A percentile compares a stretch with the other conserved stretches of the same genome.
Conservation (phyloP, 2,329 filamentous ascomycete genomes). For the Colletotrichum sp. region DNA sequence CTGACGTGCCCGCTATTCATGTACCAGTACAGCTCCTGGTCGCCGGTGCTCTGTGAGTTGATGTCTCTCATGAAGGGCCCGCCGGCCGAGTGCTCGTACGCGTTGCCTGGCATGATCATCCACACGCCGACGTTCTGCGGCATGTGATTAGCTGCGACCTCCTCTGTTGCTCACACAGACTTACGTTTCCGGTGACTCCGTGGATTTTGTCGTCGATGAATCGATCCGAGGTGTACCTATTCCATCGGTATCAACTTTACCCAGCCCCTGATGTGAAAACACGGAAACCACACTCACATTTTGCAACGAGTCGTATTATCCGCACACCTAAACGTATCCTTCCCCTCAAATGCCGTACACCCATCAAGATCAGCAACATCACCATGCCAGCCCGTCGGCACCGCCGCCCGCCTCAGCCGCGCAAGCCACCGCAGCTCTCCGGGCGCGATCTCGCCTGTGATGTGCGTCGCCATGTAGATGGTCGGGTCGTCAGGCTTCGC, state of each 20-base stretch:
- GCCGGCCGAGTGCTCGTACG: constrained; percentile 61
- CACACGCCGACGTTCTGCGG: constrained; percentile 44
- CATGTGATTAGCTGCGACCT: constrained; percentile 22
- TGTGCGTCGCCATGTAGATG: constrained; percentile 29
- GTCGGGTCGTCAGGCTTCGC: constrained; percentile 24
- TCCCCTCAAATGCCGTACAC: constrained; percentile 23
- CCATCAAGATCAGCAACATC: constrained; percentile 26
- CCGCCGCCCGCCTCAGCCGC: constrained; percentile 17
- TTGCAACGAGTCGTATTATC: constrained; percentile 17
- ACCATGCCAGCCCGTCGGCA: constrained; percentile 27
- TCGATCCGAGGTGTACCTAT: constrained; percentile 57
- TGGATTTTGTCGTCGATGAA: constrained; percentile 66
- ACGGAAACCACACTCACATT: not conserved
- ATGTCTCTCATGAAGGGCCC: constrained; percentile 64
- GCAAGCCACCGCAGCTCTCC: constrained; percentile 28
- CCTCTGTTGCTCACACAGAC: constrained; percentile 17
- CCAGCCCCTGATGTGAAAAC: not conserved
- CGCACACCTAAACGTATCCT: constrained; percentile 24
- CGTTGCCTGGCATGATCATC: constrained; percentile 50
- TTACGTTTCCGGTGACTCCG: constrained; percentile 35
- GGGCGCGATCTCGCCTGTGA: constrained; percentile 25
- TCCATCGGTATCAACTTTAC: not conserved
- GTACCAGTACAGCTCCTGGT: constrained; percentile 61
- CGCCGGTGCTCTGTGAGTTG: constrained; percentile 60
- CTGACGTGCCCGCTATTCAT: constrained; percentile 64